Conservation (phyloP, 2,329 filamentous ascomycete genomes). For the Myriosclerotinia curreyana region DNA sequence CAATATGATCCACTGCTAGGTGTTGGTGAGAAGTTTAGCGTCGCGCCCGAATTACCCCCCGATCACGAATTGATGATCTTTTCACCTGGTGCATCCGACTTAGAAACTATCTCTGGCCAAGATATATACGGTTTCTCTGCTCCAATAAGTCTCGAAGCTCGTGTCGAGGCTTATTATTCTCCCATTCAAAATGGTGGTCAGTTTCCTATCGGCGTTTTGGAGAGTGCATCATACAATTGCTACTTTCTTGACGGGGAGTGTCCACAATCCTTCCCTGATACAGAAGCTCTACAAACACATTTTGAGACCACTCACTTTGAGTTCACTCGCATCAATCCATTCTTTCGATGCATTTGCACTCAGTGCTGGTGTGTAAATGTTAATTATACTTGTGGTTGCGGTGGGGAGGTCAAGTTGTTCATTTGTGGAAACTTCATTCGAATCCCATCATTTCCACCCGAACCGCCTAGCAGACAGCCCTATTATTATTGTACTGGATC, state of each 20-base stretch:
- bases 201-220: constrained; percentile 30
- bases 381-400: constrained; percentile 23
- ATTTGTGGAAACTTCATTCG: constrained; percentile 35
- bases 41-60: not conserved
- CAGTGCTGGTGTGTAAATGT: constrained; percentile 20
- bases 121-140: constrained; percentile 10
- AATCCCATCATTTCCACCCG: constrained; percentile 25
- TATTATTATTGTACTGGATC: constrained; percentile 20
- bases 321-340: constrained; percentile 33
- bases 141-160: constrained; percentile 15
- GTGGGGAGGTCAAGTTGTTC: constrained; percentile 28
- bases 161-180: constrained; percentile 20
- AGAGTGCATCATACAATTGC: constrained; percentile 25
- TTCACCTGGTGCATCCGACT: constrained; percentile 21
- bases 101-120: constrained; percentile 20
- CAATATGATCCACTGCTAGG: constrained; percentile 27
- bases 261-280: constrained; percentile 23
- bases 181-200: constrained; percentile 29
- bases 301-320: constrained; percentile 33
- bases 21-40: constrained; percentile 26
- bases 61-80: constrained; percentile 1
- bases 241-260: constrained; percentile 30
- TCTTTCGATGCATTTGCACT: constrained; percentile 30
- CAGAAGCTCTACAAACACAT: constrained; percentile 31
- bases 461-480: constrained; percentile 20